Evolutionary conservation across 169 alveolate species (phyloP).

Genomic region (Plasmodium gonderi): DNA sequence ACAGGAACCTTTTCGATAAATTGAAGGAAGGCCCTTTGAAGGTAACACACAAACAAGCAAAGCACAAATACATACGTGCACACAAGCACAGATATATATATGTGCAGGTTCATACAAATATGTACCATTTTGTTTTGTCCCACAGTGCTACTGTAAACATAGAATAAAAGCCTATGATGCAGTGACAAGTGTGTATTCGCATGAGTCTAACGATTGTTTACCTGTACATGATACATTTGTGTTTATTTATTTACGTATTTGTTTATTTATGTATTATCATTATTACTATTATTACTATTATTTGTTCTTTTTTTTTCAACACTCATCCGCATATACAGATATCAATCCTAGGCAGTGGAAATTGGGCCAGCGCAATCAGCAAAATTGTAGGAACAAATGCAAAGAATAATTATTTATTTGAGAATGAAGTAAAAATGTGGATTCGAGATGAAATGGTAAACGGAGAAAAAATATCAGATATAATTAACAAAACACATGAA

Average conservation of each 20-base stretch:
- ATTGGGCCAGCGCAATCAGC: constrained; percentile 91
- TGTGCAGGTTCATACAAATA: neutral
- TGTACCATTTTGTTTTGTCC: neutral
- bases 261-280: no score
- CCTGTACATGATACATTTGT: neutral
- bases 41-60: constrained; percentile 15
- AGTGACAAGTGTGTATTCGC: neutral
- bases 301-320: neutral
- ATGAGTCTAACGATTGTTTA: neutral
- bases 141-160: no score
- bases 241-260: no score
- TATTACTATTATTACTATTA: no score
- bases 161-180: no score
- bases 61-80: neutral
- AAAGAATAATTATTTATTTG: constrained; percentile 58
- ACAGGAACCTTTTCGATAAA: constrained; percentile 49
- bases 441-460: constrained; percentile 89
- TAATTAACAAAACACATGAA: constrained; percentile 91
- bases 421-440: constrained; percentile 89
- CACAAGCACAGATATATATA: neutral
- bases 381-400: constrained; percentile 86
- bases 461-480: constrained; percentile 87
- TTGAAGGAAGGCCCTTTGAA: constrained; percentile 68
- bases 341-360: constrained; percentile 89
- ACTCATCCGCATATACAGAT: constrained; percentile 76